Evolutionary conservation across 192 early-diverging fungal species (phyloP).

Genomic region (Coemansia sp.): DNA sequence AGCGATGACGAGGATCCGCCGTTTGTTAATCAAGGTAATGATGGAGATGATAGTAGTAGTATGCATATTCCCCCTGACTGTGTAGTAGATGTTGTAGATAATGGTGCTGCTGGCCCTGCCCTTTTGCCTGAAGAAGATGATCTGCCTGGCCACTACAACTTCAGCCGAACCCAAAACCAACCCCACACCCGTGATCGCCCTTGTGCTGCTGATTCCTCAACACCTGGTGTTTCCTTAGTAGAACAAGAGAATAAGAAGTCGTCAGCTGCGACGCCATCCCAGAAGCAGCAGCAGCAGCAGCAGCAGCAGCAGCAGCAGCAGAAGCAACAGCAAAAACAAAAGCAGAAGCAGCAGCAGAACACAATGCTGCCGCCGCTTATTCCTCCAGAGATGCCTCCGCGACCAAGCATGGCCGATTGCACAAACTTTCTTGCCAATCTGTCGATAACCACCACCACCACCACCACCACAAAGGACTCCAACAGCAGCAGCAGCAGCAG

Average conservation of each 20-base stretch:
- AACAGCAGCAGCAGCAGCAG: not conserved
- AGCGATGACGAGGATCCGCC: not conserved
- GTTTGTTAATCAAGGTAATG: not conserved
- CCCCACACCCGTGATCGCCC: not conserved
- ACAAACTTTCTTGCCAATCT: slow-evolving; percentile 10
- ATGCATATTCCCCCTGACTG: slow-evolving; percentile 6
- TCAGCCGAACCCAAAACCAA: not conserved
- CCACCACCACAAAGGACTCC: not conserved
- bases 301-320: not conserved
- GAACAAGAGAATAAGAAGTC: not conserved
- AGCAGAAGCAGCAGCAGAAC: slow-evolving; percentile 1
- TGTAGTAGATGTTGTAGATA: not conserved
- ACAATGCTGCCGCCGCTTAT: slow-evolving; percentile 10
- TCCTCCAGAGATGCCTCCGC: slow-evolving; percentile 28
- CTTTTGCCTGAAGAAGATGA: too few relatives aligned
- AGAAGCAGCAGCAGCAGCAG: not conserved
- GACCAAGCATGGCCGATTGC: slow-evolving; percentile 24
- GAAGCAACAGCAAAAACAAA: not conserved
- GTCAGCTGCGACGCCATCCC: not conserved
- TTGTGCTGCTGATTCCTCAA: not conserved
- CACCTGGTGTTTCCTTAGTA: not conserved
- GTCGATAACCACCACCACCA: slow-evolving; percentile 3
- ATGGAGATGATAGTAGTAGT: slow-evolving; percentile 10
- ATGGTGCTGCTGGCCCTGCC: not conserved
- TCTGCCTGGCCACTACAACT: not conserved